Evolutionary conservation across 2,329 filamentous ascomycete genomes (phyloP), one percentile per base, ranked within the genome.

Genomic region (Cladosporium cucumerinum): DNA sequence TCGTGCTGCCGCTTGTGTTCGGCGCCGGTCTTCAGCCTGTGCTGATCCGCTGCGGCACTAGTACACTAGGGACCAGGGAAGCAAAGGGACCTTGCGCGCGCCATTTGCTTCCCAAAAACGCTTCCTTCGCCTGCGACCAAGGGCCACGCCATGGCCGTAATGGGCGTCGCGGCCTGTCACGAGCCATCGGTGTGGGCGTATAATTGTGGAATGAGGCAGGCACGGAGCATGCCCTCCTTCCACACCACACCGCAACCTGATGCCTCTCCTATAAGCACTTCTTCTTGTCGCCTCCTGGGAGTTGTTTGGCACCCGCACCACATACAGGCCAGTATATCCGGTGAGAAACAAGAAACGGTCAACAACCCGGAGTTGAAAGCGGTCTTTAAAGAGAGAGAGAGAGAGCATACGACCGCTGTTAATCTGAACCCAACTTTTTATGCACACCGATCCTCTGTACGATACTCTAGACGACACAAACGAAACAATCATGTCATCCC

Each of bases 21-120:
- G 34, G 34, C 55, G 55, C 55, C 36, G 55, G 26, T 58, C 55
- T 58, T 58, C 55, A 58, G 55, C 23, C 34, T 28, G 23, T 54
- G 51, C 51, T 52, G 48, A 52, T 25, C 48, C 23, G 36, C 23
- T 25, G n/a, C 39, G 39, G 39, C n/a, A 21, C 39, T n/a, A 11
- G 7, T n/a, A n/a, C n/a, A 21, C 39, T n/a, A 11, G 7, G 34
- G 39, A 28, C 7, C 16, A 43, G 14, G 18, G 26, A 28, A 28
- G 8, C 26, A 28, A 28, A 32, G 51, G 16, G 18, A 54, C 39
- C 39, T 46, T 46, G 39, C 39, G n/a, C n/a, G 39, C 51, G 51
- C 51, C 51, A 54, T 32, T 21, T 46, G 39, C 8, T 46, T 46
- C 39, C 39, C 39, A 46, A 21, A 21, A 46, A 46, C 39, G 39